Conservation (phyloP, 768 basidiomycete genomes). For the Grammothele lineata region DNA sequence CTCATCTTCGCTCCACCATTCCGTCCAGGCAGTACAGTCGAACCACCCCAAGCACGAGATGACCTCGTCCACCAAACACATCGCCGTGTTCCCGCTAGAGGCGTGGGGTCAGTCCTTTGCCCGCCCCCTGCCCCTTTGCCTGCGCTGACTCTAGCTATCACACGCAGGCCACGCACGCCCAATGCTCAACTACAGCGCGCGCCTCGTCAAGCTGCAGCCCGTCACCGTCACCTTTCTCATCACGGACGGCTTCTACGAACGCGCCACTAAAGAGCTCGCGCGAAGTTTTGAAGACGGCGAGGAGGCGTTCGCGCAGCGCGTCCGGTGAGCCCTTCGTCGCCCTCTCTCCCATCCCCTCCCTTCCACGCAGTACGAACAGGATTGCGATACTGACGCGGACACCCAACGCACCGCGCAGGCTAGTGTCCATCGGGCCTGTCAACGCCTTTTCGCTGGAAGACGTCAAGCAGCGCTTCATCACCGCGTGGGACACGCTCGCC, state of each 20-base stretch:
- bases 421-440: conserved; percentile 6
- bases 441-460: not conserved
- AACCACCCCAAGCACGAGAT: too few species aligned
- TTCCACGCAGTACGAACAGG: too few species aligned
- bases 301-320: not conserved
- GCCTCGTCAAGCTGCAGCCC: conserved; percentile 9
- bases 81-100: too few species aligned
- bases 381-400: too few species aligned
- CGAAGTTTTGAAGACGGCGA: conserved; percentile 6
- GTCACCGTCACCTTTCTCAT: conserved; percentile 11
- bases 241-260: conserved; percentile 1
- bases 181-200: conserved; percentile 6
- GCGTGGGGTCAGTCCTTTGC: too few species aligned
- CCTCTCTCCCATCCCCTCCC: too few species aligned
- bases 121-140: too few species aligned
- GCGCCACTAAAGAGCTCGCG: conserved; percentile 7
- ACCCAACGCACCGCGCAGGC: conserved; percentile 1
- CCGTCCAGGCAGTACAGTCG: too few species aligned
- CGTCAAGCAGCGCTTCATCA: conserved; percentile 5
- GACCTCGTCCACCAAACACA: too few species aligned
- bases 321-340: conserved; percentile 12
- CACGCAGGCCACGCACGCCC: conserved; percentile 16
- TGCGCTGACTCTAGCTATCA: too few species aligned
- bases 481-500: conserved; percentile 7
- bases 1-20: too few species aligned